Evolutionary conservation across 345 rosid genomes (phyloP).

Genomic region (Hibiscus tridactylites): DNA sequence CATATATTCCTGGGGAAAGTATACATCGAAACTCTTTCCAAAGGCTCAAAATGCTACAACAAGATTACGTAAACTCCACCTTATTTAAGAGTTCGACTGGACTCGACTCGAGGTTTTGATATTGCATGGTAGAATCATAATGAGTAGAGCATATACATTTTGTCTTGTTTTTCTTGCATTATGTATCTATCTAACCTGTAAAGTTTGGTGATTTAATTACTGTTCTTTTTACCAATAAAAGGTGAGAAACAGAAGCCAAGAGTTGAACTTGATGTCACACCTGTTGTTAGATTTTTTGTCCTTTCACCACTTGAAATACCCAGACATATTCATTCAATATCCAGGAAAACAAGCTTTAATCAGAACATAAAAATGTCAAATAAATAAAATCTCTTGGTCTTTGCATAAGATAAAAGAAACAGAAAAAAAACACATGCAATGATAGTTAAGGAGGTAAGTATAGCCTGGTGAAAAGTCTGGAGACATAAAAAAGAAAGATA

Average conservation of each 20-base stretch:
- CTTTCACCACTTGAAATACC: not conserved
- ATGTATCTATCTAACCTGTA: not conserved
- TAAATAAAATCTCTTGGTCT: not conserved
- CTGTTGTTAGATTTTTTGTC: not conserved
- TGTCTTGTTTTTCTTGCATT: not conserved
- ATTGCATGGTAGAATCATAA: not conserved
- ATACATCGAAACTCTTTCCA: not conserved
- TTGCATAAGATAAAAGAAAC: not conserved
- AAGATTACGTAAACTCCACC: no score
- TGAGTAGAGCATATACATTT: not conserved
- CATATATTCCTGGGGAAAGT: not conserved
- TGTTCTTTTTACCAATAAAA: conserved; percentile 6
- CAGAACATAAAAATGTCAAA: not conserved
- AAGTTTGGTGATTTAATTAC: not conserved
- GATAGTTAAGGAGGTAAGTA: no score
- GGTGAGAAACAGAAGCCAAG: not conserved
- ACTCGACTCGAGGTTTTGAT: not conserved
- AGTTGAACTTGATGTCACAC: not conserved
- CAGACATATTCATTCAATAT: not conserved
- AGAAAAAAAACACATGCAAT: no score
- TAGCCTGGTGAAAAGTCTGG: not conserved
- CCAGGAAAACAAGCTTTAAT: not conserved
- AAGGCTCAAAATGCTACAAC: not conserved
- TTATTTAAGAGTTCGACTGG: no score
- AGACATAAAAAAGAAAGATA: not conserved